Evolutionary conservation across 2,329 filamentous ascomycete species (phyloP), one percentile per base, ranked within the genome.

Genomic region (Colletotrichum sp.): DNA sequence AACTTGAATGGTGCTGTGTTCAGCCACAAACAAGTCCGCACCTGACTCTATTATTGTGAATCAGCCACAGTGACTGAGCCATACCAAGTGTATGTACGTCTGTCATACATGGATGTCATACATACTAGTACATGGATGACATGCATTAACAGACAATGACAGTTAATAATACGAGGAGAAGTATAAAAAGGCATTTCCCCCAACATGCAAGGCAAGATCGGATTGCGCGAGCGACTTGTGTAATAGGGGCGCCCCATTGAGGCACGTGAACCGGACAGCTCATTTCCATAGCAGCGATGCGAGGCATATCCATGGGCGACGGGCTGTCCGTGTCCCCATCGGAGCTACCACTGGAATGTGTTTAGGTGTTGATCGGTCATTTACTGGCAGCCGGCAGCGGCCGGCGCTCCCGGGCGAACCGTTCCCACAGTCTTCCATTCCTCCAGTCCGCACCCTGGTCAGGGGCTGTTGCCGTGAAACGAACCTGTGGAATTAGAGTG

Each of bases 381-480:
- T 21, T 52, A 52, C 44, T 21, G 44, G 44, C 44, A 52, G 44
- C 44, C 44, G 44, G 44, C 44, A 52, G 44, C 44, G 44, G 44
- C 44, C 44, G 44, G 44, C 44, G 44, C 44, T 52, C 44, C 44
- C 44, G n/a, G 44, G 44, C 44, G 44, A 52, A 21, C 44, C 10
- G 44, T 52, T 52, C 44, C 44, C 44, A 52, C 44, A 21, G 16
- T 21, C 12, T 21, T 52, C 44, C n/a, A 52, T 52, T 52, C 44
- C n/a, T 21, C 44, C 44, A 52, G n/a, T 21, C 44, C 9, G 10
- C 44, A 69, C 57, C 68, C 68, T 7, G 15, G 68, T 70, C 68
- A 70, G 68, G 68, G 68, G 68, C 55, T 44, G 67, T 70, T 70
- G 68, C 68, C 26, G 68, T 63, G 68, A 70, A 70, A 63, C 68